Evolutionary conservation across 2,329 filamentous ascomycete species (phyloP).

Genomic region (Tolypocladium album): DNA sequence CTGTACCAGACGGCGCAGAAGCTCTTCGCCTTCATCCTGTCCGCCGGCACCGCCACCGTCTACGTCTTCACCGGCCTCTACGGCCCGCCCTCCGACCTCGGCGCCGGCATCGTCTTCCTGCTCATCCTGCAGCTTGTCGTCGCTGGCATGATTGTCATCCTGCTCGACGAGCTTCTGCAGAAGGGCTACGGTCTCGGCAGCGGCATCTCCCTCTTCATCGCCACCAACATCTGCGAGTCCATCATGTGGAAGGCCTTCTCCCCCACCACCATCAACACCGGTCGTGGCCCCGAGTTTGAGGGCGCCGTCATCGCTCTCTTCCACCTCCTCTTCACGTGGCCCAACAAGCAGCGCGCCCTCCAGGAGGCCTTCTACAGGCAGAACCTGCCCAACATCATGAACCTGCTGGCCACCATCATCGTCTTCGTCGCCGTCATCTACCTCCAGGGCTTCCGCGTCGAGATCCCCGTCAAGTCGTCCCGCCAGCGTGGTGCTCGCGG

Average conservation of each 20-base stretch:
- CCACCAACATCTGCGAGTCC: slow-evolving; percentile 99
- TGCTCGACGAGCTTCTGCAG: slow-evolving; percentile 96
- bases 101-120: slow-evolving; percentile 95
- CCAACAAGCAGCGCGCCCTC: slow-evolving; percentile 97
- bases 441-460: slow-evolving; percentile 97
- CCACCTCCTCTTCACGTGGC: slow-evolving; percentile 96
- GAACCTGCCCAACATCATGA: slow-evolving; percentile 99
- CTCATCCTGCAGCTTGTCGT: slow-evolving; percentile 96
- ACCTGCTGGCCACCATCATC: slow-evolving; percentile 81
- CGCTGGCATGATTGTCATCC: slow-evolving; percentile 96
- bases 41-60: slow-evolving; percentile 93
- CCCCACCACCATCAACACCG: slow-evolving; percentile 97
- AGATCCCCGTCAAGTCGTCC: slow-evolving; percentile 99
- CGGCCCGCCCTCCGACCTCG: slow-evolving; percentile 90
- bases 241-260: slow-evolving; percentile 99
- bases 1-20: slow-evolving; percentile 99
- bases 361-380: slow-evolving; percentile 99
- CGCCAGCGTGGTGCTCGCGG: slow-evolving; percentile 98
- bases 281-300: slow-evolving; percentile 97
- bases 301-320: slow-evolving; percentile 96
- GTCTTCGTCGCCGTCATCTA: slow-evolving; percentile 99
- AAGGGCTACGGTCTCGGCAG: slow-evolving; percentile 98
- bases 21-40: slow-evolving; percentile 94
- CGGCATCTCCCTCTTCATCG: slow-evolving; percentile 98
- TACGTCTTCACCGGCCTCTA: slow-evolving; percentile 98